Base-by-base conservation (phyloP, 345 rosid genomes). In the Chamaenerion angustifolium region DNA sequence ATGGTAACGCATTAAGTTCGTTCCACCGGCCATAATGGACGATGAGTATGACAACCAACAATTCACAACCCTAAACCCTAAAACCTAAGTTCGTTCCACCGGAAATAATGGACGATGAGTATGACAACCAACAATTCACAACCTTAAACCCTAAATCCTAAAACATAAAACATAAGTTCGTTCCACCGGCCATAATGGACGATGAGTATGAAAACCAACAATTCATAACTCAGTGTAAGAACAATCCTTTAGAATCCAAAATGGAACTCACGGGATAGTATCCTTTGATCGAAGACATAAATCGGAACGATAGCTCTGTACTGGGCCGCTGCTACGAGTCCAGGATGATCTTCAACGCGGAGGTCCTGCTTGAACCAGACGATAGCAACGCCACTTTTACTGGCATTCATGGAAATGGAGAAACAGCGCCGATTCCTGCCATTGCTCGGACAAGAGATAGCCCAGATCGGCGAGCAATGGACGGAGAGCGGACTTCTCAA, bases 301-400 rank as follows among this genome's bases (percentile, higher is more conserved):
- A 89, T 80, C 56, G 95, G 97, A 25, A 85, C 49, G 15, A 82
- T 13, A 14, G 52, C 56, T 18, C 54, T 52, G 11, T 74, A 48
- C 16, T 81, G 68, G 8, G 88, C 76, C 12, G 78, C 70, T 25
- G 80, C 65, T 56, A 74, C 61, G 59, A 89, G 75, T 11, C 85
- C 97, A 49, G 80, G 88, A 57, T 89, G 95, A 58, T 89, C 95
- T 48, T 85, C 82, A 56, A 82, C 55, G 61, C 93, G 95, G 42
- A 85, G 85, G 50, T 89, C 97, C 54, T 89, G 95, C 69, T 89
- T 89, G 69, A 78, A 85, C 97, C 97, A 89, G 57, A 85, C 61
- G 63, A 85, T 64, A 47, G 85, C 90, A 27, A 75, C 60, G 52
- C 73, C 78, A 58, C n/a, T 12, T 23, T 63, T 13, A 42, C 16